Evolutionary conservation across 805 yeast species (phyloP).

Genomic region (Wickerhamomyces bovis): DNA sequence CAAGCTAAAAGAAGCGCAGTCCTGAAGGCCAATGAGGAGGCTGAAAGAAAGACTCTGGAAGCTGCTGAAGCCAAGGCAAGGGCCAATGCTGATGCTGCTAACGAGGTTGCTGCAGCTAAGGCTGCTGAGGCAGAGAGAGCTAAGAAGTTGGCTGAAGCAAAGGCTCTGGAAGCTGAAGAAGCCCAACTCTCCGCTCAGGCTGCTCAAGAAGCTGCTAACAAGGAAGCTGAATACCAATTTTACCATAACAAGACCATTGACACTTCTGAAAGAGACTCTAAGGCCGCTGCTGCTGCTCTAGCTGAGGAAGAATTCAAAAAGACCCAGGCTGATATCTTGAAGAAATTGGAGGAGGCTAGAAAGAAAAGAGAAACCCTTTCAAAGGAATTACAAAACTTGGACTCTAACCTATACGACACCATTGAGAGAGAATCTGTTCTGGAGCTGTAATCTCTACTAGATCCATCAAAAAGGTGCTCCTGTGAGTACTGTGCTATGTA

Average conservation of each 20-base stretch:
- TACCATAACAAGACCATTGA: neutral
- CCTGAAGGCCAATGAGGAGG: neutral
- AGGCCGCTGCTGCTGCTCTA: neutral
- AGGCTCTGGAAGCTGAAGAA: neutral
- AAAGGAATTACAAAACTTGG: conserved; percentile 11
- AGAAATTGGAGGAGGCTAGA: conserved; percentile 17
- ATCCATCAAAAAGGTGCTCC: neutral
- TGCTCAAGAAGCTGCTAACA: neutral
- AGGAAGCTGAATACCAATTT: neutral
- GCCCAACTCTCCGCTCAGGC: neutral
- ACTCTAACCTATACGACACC: conserved; percentile 10
- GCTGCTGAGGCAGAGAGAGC: neutral
- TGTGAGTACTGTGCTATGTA: no score
- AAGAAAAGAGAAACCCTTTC: conserved; percentile 15
- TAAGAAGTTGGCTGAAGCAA: neutral
- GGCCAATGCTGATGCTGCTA: neutral
- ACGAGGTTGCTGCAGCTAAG: neutral
- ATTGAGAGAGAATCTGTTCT: conserved; percentile 14
- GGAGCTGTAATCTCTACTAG: neutral
- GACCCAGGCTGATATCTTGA: conserved; percentile 12
- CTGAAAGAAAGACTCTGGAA: neutral
- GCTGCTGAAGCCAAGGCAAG: neutral
- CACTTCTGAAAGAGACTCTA: neutral
- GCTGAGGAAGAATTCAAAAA: conserved; percentile 5
- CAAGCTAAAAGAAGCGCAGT: neutral